Evolutionary conservation across 768 basidiomycete genomes (phyloP), one percentile per base, ranked within the genome.

Genomic region (Suillus lakei): DNA sequence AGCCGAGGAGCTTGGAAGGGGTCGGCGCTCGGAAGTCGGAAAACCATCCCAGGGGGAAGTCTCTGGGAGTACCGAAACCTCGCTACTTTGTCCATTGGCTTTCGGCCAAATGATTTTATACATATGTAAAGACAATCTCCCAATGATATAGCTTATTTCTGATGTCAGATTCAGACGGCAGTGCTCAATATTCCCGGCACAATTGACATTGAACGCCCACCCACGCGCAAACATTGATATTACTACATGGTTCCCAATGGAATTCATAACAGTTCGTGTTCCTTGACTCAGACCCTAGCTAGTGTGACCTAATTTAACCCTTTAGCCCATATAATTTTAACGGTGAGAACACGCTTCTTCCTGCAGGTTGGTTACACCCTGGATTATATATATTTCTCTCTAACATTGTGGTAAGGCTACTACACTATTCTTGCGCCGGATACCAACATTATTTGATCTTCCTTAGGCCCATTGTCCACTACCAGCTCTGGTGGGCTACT

Each of bases 401-500:
- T 9, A 38, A 38, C 38, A 38, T 38, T 9, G 2, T 2, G 38
- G 38, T 38, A 38, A 38, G 38, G 4, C 32, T 38, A 38, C 5
- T 98, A 95, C 78, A 95, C 95, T 12, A 82, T 91, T 53, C 89
- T 99, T 64, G 90, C 99, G 36, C 82, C 97, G 72, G 97, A 98
- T 77, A 98, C 97, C 61, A 98, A 98, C 79, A 93, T 98, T 65
- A 82, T 99, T 0, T 84, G 98, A 15, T 91, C 93, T 0, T 94
- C 93, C 0, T 82, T 98, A 34, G 32, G 38, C 38, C 38, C 38
- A 38, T 38, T 38, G 38, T 38, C 38, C n/a, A n/a, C 38, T 38
- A 38, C 38, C 38, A 38, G 38, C 38, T 38, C 38, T 38, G 38
- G 38, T 38, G 38, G 38, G 38, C 38, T 38, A 34, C 38, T 38